Evolutionary conservation across 169 alveolate species (phyloP), one percentile per base, ranked within the genome.

Genomic region (Babesia bovis): DNA sequence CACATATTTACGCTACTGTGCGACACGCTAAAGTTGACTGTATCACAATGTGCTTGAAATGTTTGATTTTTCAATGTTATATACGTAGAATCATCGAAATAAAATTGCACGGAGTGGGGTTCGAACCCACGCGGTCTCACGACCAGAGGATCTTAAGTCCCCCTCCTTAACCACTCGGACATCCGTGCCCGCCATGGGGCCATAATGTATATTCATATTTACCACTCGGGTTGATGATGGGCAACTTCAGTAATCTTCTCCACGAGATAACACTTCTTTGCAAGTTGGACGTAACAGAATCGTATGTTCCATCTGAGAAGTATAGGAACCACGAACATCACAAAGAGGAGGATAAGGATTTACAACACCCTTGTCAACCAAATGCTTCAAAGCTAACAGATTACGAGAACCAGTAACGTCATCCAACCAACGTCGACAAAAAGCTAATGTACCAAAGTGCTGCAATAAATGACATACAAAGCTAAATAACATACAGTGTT

Each of bases 301-400:
- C 44, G 99, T 98, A 87, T 98, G 99, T 67, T 98, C 99, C 97
- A 94, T 96, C 89, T 98, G 98, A 13, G 99, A 96, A n/a, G 98
- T 97, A 89, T 90, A 97, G 21, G 97, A 86, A 66, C 99, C 99
- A 56, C 86, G 87, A 7, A 93, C 89, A 91, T 98, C 99, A 72
- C 95, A 89, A 32, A 98, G 94, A 10, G 99, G 99, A 17, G 99
- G 99, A 83, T 97, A 97, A 7, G 99, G 98, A 23, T 90, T 93
- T 56, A 98, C 97, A 4, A 98, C 93, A 58, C 97, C 98, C 61
- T 94, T 87, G 88, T 98, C 99, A 32, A 95, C 95, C 42, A 98
- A 92, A 32, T 91, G 91, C 86, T 95, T 97, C 76, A 97, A 82
- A 0, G 98, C 97, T 82, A 96, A 66, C 35, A 95, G 85, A 69